These are phyloP conservation scores for Talaromyces atroroseus DNA, from an alignment of 2,329 filamentous ascomycete species.

Conservation along the genomic window DNA sequence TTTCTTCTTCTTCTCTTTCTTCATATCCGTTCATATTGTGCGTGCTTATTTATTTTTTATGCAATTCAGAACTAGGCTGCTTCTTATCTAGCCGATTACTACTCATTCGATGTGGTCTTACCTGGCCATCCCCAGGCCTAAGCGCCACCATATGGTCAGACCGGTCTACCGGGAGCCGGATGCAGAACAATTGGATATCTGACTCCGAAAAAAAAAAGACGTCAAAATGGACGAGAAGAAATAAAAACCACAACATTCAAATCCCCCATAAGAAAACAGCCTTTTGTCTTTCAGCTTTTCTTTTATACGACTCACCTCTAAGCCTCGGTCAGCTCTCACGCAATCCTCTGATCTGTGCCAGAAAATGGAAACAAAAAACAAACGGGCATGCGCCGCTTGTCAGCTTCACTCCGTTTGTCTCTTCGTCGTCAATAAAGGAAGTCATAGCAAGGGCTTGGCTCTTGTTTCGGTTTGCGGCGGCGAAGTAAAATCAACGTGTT, in stretches of 20 bases:
- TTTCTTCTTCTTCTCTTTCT: neutral
- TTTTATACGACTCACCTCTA: neutral
- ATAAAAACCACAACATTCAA: neutral
- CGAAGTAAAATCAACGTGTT: neutral
- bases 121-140: neutral
- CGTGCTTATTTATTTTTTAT: neutral
- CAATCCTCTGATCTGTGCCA: neutral
- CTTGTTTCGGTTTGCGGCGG: conserved; percentile 7
- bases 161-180: conserved; percentile 2
- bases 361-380: neutral
- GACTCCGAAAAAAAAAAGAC: conserved; percentile 7
- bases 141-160: conserved; percentile 7
- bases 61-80: neutral
- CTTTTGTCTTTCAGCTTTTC: neutral
- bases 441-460: neutral
- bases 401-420: conserved; percentile 6
- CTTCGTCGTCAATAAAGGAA: neutral
- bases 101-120: neutral
- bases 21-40: neutral
- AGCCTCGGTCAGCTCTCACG: neutral
- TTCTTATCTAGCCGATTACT: neutral
- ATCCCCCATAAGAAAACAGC: neutral
- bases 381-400: conserved; percentile 5
- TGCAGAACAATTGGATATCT: conserved; percentile 12
- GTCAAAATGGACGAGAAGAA: conserved; percentile 1